Evolutionary conservation across 768 basidiomycete species (phyloP).

Genomic region (Mrakia hoshinonis): DNA sequence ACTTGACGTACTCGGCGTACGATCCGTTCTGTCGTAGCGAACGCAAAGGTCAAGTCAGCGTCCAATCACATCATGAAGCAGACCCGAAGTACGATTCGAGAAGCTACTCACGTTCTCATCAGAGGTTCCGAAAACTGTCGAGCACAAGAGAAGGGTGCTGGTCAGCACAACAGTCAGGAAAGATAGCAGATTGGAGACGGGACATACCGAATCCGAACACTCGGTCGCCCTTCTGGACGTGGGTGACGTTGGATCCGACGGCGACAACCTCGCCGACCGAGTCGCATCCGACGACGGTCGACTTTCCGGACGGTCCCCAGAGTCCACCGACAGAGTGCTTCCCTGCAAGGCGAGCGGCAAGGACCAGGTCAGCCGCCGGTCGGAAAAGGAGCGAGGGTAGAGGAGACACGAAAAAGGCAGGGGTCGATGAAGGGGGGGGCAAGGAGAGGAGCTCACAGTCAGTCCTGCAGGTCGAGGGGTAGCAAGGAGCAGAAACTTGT

Average conservation of each 20-base stretch:
- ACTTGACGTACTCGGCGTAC: constrained; percentile 22
- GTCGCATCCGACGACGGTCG: constrained; percentile 15
- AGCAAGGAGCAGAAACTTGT: background rate
- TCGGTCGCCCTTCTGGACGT: constrained; percentile 6
- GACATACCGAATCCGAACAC: constrained; percentile 18
- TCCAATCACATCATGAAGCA: no score
- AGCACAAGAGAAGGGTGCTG: no score
- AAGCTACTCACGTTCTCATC: background rate
- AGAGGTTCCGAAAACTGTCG: constrained; percentile 16
- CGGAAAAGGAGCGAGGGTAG: background rate
- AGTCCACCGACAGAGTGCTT: constrained; percentile 6
- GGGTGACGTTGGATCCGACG: constrained; percentile 16
- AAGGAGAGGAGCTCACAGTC: background rate
- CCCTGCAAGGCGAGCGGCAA: background rate
- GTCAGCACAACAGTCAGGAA: no score
- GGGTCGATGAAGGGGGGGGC: no score
- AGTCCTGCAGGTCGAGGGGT: background rate
- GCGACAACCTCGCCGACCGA: constrained; percentile 8
- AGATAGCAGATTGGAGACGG: no score
- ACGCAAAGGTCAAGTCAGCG: no score
- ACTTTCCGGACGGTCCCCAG: background rate
- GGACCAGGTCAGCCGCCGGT: background rate
- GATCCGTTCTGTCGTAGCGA: background rate
- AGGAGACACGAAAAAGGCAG: background rate
- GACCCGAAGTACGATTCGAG: no score